Base-by-base conservation (phyloP, 345 rosid genomes). In the Melaleuca quinquenervia region DNA sequence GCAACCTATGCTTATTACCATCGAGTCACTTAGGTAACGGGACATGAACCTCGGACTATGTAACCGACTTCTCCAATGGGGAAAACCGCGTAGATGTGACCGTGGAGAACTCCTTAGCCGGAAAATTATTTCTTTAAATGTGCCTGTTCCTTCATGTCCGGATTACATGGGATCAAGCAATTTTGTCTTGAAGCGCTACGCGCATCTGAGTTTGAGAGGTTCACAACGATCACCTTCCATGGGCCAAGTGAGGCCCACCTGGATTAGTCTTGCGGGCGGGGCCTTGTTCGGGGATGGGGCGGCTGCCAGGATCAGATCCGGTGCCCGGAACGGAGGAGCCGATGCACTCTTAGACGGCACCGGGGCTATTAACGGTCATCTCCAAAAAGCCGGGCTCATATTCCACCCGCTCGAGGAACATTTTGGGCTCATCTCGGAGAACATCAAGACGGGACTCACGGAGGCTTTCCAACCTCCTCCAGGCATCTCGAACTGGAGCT, bases 401-500 rank as follows among this genome's bases (percentile, higher is more conserved):
- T 90, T 91, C n/a, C 90, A 90, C 84, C 90, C 91, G 8, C 84
- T 88, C 27, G 89, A 89, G 84, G 92, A 91, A 55, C 90, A 91
- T 26, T 91, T 89, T 21, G 84, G 84, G 11, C 86, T 91, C 7
- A 85, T 92, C 24, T 90, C 90, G 0, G 88, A 85, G 53, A 90
- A 92, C 78, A 53, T 90, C 5, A 88, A 90, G 80, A 85, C 86
- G 54, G 83, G 89, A 48, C 82, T 92, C 0, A 74, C 29, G 0
- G 92, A 91, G 83, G 92, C 92, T 14, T 89, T 92, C 82, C 3
- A 87, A 21, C 90, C 93, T 5, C 26, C 90, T n/a, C n/a, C n/a
- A 82, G 92, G 90, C 18, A 90, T 91, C 55, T 82, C 89, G 2
- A 91, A 92, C 26, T 90, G 92, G 92, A 90, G 90, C 90, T 92